Evolutionary conservation across 2,329 filamentous ascomycete species (phyloP).

Genomic region (Penicillium sp.): DNA sequence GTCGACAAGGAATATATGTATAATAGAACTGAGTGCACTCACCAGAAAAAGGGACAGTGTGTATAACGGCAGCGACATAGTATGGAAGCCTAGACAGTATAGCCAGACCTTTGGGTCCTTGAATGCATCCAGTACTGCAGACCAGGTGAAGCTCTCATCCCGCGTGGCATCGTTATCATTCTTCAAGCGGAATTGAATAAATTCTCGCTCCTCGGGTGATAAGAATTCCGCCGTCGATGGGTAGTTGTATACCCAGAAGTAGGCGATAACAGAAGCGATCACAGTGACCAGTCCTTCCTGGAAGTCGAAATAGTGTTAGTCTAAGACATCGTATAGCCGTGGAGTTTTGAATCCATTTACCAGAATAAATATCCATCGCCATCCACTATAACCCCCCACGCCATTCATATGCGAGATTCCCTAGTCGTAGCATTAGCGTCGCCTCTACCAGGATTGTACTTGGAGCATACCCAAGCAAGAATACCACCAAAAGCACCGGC

Average conservation of each 20-base stretch:
- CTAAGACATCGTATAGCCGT: not conserved
- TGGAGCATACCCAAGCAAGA: conserved; percentile 48
- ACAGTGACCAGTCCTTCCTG: conserved; percentile 71
- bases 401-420: conserved; percentile 52
- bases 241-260: conserved; percentile 46
- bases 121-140: conserved; percentile 62
- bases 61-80: conserved; percentile 38
- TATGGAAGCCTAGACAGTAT: conserved; percentile 19
- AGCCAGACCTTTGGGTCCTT: conserved; percentile 49
- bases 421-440: conserved; percentile 23
- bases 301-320: not conserved
- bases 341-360: conserved; percentile 10
- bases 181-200: conserved; percentile 63
- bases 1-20: not conserved
- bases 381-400: conserved; percentile 51
- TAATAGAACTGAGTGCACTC: not conserved
- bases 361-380: conserved; percentile 68
- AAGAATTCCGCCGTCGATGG: conserved; percentile 44
- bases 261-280: conserved; percentile 45
- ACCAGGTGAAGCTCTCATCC: conserved; percentile 69
- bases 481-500: conserved; percentile 64
- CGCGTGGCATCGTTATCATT: conserved; percentile 69
- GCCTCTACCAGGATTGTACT: not conserved
- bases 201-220: conserved; percentile 53
- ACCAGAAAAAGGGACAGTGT: conserved; percentile 42